Percentiles rank a stretch among this genome's conserved stretches.
Conservation (phyloP, 176 grass and related monocot species). For the Oryza brachyantha region DNA sequence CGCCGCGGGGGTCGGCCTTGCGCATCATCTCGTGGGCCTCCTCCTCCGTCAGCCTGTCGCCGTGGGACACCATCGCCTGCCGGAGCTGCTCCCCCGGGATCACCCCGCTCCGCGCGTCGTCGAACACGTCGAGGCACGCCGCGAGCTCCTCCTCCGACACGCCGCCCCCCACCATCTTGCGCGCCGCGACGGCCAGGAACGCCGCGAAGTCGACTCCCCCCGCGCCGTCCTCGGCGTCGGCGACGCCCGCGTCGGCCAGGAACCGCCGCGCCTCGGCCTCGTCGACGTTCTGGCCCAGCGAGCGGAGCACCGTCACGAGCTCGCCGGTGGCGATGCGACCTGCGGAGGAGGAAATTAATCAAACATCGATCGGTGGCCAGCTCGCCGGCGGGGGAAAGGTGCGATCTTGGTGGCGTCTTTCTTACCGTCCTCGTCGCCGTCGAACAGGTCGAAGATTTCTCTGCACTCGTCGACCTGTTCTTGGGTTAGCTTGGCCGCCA, state of each 20-base stretch:
- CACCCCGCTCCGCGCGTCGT: constrained; percentile 38
- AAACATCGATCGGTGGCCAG: not conserved
- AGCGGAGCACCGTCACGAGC: constrained; percentile 41
- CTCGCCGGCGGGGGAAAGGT: not conserved
- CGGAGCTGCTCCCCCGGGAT: constrained; percentile 61
- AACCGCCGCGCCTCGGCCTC: constrained; percentile 35
- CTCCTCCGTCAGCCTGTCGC: constrained; percentile 55
- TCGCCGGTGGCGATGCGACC: constrained; percentile 37
- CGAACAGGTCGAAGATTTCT: constrained; percentile 58
- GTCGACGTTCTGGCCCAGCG: constrained; percentile 50
- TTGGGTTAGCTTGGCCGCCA: constrained; percentile 46
- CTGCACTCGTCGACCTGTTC: constrained; percentile 47
- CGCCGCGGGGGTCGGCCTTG: constrained; percentile 40
- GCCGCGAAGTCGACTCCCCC: constrained; percentile 14
- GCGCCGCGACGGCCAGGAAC: constrained; percentile 46
- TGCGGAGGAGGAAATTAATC: not conserved
- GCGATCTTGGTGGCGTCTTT: not conserved
- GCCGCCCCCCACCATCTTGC: constrained; percentile 20
- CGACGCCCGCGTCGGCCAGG: constrained; percentile 21
- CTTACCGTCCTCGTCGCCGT: constrained; percentile 49
- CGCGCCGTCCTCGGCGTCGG: not conserved
- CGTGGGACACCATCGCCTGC: constrained; percentile 45
- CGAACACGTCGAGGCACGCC: constrained; percentile 41
- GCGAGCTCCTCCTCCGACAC: constrained; percentile 33
- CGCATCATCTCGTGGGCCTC: constrained; percentile 56